A percentile compares a stretch with the other conserved stretches of the same genome.
phyloP scores from a whole-genome alignment of 345 rosid species.

The Citrus reticulata region DNA sequence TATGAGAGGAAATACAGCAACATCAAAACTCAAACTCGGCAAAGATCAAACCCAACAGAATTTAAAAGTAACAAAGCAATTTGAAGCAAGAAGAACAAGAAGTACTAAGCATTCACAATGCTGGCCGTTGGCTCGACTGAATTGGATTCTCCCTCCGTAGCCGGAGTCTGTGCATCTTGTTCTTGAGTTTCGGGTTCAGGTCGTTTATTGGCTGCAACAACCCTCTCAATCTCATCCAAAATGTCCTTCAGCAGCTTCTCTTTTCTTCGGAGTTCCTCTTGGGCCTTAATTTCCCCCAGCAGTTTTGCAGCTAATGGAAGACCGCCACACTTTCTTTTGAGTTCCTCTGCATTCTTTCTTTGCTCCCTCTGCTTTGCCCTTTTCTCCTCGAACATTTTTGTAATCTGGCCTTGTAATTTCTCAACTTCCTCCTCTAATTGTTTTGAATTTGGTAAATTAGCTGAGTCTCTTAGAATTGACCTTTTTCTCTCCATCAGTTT shows the following conservation, averaged over 20 bases:
- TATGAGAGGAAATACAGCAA: background rate
- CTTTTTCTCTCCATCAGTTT: background rate
- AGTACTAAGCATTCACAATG: background rate
- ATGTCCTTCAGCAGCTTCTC: background rate
- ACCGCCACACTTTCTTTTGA: conserved; percentile 9
- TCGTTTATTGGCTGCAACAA: background rate
- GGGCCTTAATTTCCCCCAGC: conserved; percentile 3
- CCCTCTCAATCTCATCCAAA: background rate
- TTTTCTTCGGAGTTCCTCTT: background rate
- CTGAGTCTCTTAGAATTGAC: too few relatives aligned
- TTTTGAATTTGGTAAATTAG: background rate
- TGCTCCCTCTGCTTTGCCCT: background rate
- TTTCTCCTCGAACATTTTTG: background rate
- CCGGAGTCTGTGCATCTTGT: too few relatives aligned
- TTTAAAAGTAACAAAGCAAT: background rate
- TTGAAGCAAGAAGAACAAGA: background rate
- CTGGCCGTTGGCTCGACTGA: too few relatives aligned
- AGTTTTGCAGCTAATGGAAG: conserved; percentile 15
- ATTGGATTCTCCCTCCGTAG: too few relatives aligned
- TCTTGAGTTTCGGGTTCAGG: background rate
- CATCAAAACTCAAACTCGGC: background rate
- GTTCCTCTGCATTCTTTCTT: background rate
- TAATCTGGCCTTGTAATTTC: background rate
- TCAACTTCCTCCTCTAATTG: background rate
- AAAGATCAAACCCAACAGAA: background rate